Base-by-base conservation (phyloP, 2,329 filamentous ascomycete genomes). In the Xylariaceae sp. region DNA sequence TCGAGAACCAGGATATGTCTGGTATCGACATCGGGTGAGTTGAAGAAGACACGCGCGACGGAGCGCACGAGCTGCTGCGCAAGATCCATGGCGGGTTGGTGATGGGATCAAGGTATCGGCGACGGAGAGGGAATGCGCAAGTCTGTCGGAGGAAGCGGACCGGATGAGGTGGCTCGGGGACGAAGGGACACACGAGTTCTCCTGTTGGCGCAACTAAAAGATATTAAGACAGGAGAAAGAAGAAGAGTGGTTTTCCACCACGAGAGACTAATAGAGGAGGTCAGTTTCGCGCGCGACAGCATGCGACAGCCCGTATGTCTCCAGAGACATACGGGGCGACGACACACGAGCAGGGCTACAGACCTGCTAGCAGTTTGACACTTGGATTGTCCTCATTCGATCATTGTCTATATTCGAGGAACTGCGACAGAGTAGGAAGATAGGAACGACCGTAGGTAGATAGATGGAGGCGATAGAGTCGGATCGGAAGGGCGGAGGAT, bases 11-110 rank as follows among this genome's bases (percentile, higher is more conserved):
- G 81, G 64, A 90, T 85, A 70, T 90, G 86, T 69, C 89, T 86
- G 44, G 86, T 87, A 62, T 88, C 83, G 35, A 69, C 56, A 35
- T 67, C 65, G 72, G 87, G 87, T 45, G 83, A 86, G 67, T 86
- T 83, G 75, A 90, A 92, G 78, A 92, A 93, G 66, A 88, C 86
- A 73, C 90, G 89, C 62, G 84, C 86, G 56, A 90, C 89, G 56
- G 88, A 94, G 74, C 92, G 90, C 70, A 97, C 86, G 65, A 97
- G 86, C 47, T 88, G 87, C 73, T 92, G 79, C n/a, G 81, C 80
- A 61, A 83, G 18, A 56, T 68, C 66, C 56, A 63, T 66, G 30
- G 7, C 39, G 48, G 17, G 4, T 10, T 11, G 53, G 13, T 23
- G 7, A 2, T 39, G 53, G 51, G 10, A 53, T 18, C 18, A 44